A percentile compares a stretch with the other conserved stretches of the same genome.
phyloP scores from a whole-genome alignment of 2,329 filamentous ascomycete genomes.

The Alternaria burnsii region DNA sequence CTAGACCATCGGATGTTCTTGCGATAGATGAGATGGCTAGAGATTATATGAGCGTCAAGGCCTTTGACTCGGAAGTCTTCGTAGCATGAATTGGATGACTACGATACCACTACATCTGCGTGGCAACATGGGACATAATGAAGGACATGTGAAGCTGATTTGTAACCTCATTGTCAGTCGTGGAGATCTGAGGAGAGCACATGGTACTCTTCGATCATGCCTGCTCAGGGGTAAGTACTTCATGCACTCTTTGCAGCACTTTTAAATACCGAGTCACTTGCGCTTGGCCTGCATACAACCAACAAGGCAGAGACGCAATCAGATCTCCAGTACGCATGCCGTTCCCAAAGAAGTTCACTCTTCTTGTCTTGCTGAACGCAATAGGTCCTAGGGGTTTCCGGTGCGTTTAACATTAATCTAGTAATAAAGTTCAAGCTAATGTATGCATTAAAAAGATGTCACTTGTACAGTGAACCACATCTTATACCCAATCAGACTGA shows the following conservation, averaged over 20 bases:
- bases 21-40: background rate
- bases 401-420: background rate
- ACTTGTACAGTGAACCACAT: background rate
- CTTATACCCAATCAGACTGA: background rate
- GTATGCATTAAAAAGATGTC: background rate
- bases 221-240: background rate
- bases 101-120: background rate
- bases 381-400: background rate
- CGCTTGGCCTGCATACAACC: background rate
- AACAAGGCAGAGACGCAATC: background rate
- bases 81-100: too few species aligned
- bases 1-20: background rate
- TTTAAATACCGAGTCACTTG: background rate
- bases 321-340: too few species aligned
- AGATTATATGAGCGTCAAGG: fast-evolving
- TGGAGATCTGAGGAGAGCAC: background rate
- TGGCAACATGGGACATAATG: background rate
- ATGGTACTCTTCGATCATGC: background rate
- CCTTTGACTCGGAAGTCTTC: too few species aligned
- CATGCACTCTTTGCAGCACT: background rate
- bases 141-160: background rate
- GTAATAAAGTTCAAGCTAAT: background rate
- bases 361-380: background rate
- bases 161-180: fast-evolving
- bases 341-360: background rate